Evolutionary conservation across 192 early-diverging fungal species (phyloP), one percentile per base, ranked within the genome.

Genomic region (Umbelopsis ramanniana): DNA sequence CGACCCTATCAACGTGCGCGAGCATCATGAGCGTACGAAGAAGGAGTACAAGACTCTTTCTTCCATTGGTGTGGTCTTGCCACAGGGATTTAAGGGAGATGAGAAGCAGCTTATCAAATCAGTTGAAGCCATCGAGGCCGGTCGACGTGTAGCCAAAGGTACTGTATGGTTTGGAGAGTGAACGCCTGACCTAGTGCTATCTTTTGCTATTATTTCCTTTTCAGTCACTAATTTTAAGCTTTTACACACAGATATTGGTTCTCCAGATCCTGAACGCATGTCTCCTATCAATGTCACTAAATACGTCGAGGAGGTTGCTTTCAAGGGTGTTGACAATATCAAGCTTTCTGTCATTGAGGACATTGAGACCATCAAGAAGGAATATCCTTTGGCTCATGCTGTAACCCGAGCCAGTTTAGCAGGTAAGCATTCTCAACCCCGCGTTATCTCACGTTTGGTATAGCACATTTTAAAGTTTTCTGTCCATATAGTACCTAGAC

Each of bases 261-360:
- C 89, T 55, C 90, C 90, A 54, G 93, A 92, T 77, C 91, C 93
- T 21, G 94, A 96, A 76, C 87, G 92, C n/a, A 94, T 95, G 93
- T 88, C 93, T 11, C 95, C 95, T 17, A 83, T 88, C 71, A 84
- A 81, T 24, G 89, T 91, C 68, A 89, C 89, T 5, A 83, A 89
- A 63, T 89, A 90, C 72, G 86, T 96, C 50, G 60, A 84, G 68
- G 77, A 86, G 22, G 54, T 29, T n/a, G 83, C 87, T n/a, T 92
- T 93, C 72, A 81, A 86, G 48, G 74, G 72, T 37, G 52, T 85
- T 19, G 74, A 81, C 0, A 81, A 78, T 9, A 81, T 96, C 38
- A 84, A 87, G 48, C 75, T 91, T 26, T 82, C 87, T 19, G 84
- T 93, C 33, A 80, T 90, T 71, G 84, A 86, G 66, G 93, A 94